Percentiles rank a stretch among this genome's conserved stretches.
Evolutionary conservation across 129 eudicot species (phyloP).

Genomic region (Pseudognaphalium luteoalbum): DNA sequence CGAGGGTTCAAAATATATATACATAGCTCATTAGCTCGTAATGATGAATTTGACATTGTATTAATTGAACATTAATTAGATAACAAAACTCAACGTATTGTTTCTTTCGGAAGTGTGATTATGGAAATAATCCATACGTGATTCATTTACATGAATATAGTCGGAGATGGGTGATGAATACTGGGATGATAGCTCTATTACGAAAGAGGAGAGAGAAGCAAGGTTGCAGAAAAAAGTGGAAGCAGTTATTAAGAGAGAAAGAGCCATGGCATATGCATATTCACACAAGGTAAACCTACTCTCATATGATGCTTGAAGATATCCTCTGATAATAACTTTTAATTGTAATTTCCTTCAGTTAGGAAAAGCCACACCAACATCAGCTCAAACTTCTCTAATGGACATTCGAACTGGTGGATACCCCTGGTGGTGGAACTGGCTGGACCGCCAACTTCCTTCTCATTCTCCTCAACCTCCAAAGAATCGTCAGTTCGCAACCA

Average conservation of each 20-base stretch:
- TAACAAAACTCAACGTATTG: background rate
- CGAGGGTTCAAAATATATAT: background rate
- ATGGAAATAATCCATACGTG: background rate
- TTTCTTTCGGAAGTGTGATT: background rate
- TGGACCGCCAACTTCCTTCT: conserved; percentile 58
- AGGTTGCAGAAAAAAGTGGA: conserved; percentile 65
- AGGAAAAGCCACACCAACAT: conserved; percentile 59
- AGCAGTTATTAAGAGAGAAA: conserved; percentile 74
- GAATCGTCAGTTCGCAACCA: conserved; percentile 30
- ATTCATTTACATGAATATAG: conserved; percentile 9
- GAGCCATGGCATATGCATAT: conserved; percentile 91
- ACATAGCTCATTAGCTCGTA: background rate
- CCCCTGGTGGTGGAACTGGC: conserved; percentile 96
- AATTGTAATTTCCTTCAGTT: conserved; percentile 35
- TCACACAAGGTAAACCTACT: conserved; percentile 46
- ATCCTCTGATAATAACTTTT: background rate
- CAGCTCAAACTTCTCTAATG: conserved; percentile 41
- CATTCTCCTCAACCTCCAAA: conserved; percentile 32
- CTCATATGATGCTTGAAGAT: background rate
- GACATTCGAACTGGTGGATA: conserved; percentile 59
- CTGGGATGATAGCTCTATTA: conserved; percentile 83
- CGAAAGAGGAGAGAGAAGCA: conserved; percentile 76
- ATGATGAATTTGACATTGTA: conserved; percentile 2
- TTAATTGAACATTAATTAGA: background rate
- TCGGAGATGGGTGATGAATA: conserved; percentile 39